Base-by-base conservation (phyloP, 108 stramenopile genomes). In the Cylindrotheca fusiformis region DNA sequence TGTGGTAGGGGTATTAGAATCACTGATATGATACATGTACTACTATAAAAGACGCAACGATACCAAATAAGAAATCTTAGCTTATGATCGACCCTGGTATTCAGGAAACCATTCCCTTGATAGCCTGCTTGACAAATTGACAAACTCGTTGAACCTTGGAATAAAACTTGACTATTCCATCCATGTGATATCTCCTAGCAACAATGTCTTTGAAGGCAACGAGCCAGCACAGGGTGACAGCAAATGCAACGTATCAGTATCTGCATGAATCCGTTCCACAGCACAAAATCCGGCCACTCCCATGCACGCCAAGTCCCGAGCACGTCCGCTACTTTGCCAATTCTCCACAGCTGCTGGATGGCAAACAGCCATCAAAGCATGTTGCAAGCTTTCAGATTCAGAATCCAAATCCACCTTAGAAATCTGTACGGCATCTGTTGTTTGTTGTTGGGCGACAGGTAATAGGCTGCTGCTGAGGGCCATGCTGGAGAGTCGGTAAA, bases 251-350 rank as follows among this genome's bases (percentile, higher is more conserved):
- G 62, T 75, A 48, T 86, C 92, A 24, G 72, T 78, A 24, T 87
- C 89, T 12, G 59, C 70, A 25, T 87, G 63, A 24, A 94, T 81
- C 30, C 76, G 83, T 62, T 94, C 93, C 48, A 94, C 87, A 17
- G 70, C 70, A 46, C 88, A 88, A 69, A 94, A 91, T 32, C 93
- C 93, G 8, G 93, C 86, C 21, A 91, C 84, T 0, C 93, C 89
- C 0, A 82, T 52, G 19, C 72, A 50, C 60, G 81, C 85, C 66
- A 94, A 75, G 69, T 91, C 89, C 32, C 81, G 61, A 0, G 83
- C 89, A 19, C 64, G 60, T 25, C 82, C 82, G 49, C 71, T 74
- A 27, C 65, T 48, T 57, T 82, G 71, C 50, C 85, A 94, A 51
- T 71, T 60, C 58, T 69, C 72, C 29, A 86, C 88, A 1, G 93